A percentile compares a stretch with the other conserved stretches of the same genome.
Evolutionary conservation across 2,329 filamentous ascomycete species (phyloP).

Genomic region (Aphanoascus verrucosus): DNA sequence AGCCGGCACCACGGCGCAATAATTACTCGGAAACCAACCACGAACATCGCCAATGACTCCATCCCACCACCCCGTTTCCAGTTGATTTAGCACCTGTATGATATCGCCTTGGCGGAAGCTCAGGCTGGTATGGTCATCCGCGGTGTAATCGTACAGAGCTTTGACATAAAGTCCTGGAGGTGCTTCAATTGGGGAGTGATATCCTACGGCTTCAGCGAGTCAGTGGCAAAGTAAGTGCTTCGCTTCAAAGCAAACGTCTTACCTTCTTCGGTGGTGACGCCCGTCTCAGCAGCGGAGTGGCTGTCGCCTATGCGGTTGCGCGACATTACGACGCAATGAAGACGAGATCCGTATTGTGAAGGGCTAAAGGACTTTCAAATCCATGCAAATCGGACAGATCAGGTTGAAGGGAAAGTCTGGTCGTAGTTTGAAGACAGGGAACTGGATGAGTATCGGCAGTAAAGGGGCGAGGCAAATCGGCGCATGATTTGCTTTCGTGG

Average conservation of each 20-base stretch:
- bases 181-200: conserved; percentile 25
- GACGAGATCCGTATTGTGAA: neutral
- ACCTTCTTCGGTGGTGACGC: neutral
- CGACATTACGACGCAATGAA: neutral
- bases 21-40: conserved; percentile 99
- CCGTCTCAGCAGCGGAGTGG: neutral
- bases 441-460: neutral
- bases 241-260: neutral
- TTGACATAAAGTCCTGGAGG: conserved; percentile 66
- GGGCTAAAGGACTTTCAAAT: neutral
- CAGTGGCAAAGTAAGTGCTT: neutral
- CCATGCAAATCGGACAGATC: neutral
- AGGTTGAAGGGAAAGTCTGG: neutral
- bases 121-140: conserved; percentile 90
- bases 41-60: conserved; percentile 93
- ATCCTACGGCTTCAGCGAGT: neutral
- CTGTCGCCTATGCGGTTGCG: neutral
- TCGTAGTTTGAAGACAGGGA: neutral
- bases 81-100: conserved; percentile 95
- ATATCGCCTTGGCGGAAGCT: conserved; percentile 96
- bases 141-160: conserved; percentile 94
- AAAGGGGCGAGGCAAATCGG: neutral
- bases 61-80: conserved; percentile 99
- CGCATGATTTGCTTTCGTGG: neutral
- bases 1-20: conserved; percentile 76